Percentiles rank a stretch among this genome's conserved stretches.
Conservation (phyloP, 2,329 filamentous ascomycete genomes). For the Diaporthe australafricana region DNA sequence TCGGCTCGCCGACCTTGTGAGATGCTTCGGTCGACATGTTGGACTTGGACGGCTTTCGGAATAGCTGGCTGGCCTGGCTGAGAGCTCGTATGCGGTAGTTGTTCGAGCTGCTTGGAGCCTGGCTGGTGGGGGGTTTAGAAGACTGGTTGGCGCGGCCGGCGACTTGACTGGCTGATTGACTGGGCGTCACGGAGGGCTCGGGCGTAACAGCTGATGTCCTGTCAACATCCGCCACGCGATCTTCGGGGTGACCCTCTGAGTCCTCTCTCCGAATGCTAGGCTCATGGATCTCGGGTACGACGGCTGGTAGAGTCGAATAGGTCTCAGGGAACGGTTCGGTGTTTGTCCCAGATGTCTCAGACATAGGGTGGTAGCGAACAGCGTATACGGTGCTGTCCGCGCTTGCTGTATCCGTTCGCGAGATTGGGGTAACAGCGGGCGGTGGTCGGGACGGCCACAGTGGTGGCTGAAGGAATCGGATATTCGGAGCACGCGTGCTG, state of each 20-base stretch:
- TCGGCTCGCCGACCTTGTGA: slow-evolving; percentile 23
- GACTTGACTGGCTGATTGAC: slow-evolving; percentile 39
- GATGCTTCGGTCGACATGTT: slow-evolving; percentile 30
- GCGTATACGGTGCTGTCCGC: slow-evolving; percentile 74
- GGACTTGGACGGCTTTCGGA: slow-evolving; percentile 39
- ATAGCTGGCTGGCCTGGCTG: slow-evolving; percentile 45
- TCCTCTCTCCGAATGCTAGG: background rate
- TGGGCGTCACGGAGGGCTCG: slow-evolving; percentile 37
- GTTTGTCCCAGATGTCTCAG: slow-evolving; percentile 62
- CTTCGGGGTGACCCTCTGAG: slow-evolving; percentile 29
- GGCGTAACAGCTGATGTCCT: slow-evolving; percentile 31
- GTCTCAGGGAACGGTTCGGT: slow-evolving; percentile 47
- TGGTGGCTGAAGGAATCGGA: slow-evolving; percentile 58
- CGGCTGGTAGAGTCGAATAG: slow-evolving; percentile 36
- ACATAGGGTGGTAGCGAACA: slow-evolving; percentile 69
- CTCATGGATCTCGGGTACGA: slow-evolving; percentile 50
- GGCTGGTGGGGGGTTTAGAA: slow-evolving; percentile 12
- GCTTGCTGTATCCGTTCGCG: slow-evolving; percentile 71
- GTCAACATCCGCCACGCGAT: slow-evolving; percentile 30
- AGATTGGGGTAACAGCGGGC: slow-evolving; percentile 67
- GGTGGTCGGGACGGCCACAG: slow-evolving; percentile 68
- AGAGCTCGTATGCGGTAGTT: slow-evolving; percentile 47
- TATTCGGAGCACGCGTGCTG: slow-evolving; percentile 37
- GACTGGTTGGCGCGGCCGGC: slow-evolving; percentile 22
- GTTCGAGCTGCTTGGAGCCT: slow-evolving; percentile 33